These are phyloP conservation scores for Diaporthe destruens DNA, from an alignment of 2,329 filamentous ascomycete species.

Conservation along the genomic window DNA sequence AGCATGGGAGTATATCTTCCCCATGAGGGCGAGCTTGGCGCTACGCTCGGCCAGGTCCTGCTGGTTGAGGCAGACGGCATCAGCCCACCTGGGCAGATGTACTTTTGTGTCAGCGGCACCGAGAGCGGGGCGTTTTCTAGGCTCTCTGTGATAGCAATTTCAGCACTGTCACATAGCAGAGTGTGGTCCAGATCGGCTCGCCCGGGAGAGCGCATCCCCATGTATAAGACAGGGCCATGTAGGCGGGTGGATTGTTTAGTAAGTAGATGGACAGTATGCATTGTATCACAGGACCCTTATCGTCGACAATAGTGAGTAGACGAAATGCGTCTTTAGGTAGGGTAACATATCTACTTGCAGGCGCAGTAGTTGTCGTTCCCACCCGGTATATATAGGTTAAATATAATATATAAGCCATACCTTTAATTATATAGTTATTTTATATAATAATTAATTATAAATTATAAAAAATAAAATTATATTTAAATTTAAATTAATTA, in stretches of 20 bases:
- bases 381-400: too few relatives aligned
- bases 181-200: neutral
- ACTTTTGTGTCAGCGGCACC: neutral
- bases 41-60: neutral
- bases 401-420: too few relatives aligned
- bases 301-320: neutral
- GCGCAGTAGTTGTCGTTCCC: too few relatives aligned
- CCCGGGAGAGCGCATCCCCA: neutral
- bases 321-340: neutral
- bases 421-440: too few relatives aligned
- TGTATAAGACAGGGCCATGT: slow-evolving; percentile 9
- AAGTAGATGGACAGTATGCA: neutral
- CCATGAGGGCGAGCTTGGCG: slow-evolving; percentile 4
- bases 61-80: slow-evolving; percentile 19
- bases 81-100: slow-evolving; percentile 7
- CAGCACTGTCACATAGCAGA: neutral
- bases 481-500: too few relatives aligned
- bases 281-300: neutral
- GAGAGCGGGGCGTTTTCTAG: neutral
- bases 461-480: too few relatives aligned
- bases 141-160: neutral
- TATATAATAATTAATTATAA: too few relatives aligned
- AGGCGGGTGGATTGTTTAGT: neutral
- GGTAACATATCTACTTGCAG: neutral
- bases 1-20: neutral